Percentiles rank a stretch among this genome's conserved stretches.
These are phyloP conservation scores for Arachnomyces sp. DNA, from an alignment of 2,329 filamentous ascomycete genomes.

Conservation along the genomic window DNA sequence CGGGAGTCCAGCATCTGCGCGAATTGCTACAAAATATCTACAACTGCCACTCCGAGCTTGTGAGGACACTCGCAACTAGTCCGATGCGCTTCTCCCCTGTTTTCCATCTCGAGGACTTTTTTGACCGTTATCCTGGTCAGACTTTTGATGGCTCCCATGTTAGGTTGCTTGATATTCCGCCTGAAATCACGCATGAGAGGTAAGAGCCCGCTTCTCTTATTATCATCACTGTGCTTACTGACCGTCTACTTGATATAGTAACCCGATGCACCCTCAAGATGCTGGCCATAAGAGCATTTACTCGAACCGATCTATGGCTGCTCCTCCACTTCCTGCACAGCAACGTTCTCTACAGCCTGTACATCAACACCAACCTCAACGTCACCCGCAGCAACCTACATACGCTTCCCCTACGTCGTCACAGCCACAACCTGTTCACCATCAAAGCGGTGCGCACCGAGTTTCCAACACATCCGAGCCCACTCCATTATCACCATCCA, in stretches of 20 bases:
- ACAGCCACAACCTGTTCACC: slow-evolving; percentile 1
- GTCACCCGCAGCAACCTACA: neutral
- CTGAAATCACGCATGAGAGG: slow-evolving; percentile 54
- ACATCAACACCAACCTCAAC: slow-evolving; percentile 4
- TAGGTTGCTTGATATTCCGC: slow-evolving; percentile 58
- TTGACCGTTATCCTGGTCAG: slow-evolving; percentile 64
- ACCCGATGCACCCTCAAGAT: slow-evolving; percentile 8
- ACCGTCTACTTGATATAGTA: slow-evolving; percentile 3
- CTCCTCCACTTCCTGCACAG: slow-evolving; percentile 7
- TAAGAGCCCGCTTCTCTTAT: slow-evolving; percentile 24
- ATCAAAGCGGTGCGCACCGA: slow-evolving; percentile 5
- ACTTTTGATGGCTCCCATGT: slow-evolving; percentile 69
- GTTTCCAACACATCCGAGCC: slow-evolving; percentile 1
- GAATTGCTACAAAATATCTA: slow-evolving; percentile 73
- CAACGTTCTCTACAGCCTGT: slow-evolving; percentile 3
- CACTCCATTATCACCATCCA: slow-evolving; percentile 12
- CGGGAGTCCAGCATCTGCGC: slow-evolving; percentile 69
- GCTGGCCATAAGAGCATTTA: slow-evolving; percentile 7
- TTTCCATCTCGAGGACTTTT: slow-evolving; percentile 81
- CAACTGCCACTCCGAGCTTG: slow-evolving; percentile 70
- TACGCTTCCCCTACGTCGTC: neutral
- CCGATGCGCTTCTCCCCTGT: slow-evolving; percentile 68
- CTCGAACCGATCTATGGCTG: slow-evolving; percentile 3
- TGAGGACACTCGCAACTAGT: slow-evolving; percentile 61
- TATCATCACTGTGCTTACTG: neutral